Percentiles rank a stretch among this genome's conserved stretches.
Conservation (phyloP, 805 yeast genomes). For the Ogataea parapolymorpha region DNA sequence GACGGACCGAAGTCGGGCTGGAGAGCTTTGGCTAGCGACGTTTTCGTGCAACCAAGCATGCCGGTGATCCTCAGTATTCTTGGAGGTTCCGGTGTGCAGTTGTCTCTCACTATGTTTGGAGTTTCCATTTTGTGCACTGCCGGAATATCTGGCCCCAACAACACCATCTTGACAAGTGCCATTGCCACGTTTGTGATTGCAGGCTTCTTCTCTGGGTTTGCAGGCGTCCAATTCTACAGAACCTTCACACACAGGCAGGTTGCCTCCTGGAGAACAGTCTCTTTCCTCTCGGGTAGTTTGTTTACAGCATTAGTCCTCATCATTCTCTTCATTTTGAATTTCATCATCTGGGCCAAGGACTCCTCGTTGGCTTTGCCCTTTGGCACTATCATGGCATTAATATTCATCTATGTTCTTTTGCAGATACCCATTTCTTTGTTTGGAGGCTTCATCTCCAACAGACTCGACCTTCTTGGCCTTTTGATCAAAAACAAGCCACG, state of each 20-base stretch:
- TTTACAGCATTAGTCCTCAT: constrained; percentile 47
- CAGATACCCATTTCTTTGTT: constrained; percentile 71
- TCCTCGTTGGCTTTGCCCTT: constrained; percentile 78
- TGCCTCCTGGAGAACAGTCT: constrained; percentile 36
- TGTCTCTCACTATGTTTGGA: constrained; percentile 60
- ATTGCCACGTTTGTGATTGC: constrained; percentile 60
- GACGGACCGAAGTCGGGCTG: constrained; percentile 36
- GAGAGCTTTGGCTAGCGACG: constrained; percentile 53
- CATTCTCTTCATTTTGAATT: constrained; percentile 54
- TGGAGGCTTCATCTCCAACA: constrained; percentile 56
- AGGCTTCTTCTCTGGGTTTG: constrained; percentile 71
- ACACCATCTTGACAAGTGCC: constrained; percentile 61
- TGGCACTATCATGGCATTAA: constrained; percentile 61
- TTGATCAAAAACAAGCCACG: constrained; percentile 13
- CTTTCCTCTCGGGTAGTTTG: constrained; percentile 47
- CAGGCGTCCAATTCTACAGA: constrained; percentile 62
- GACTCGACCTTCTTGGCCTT: constrained; percentile 21
- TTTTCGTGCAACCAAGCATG: constrained; percentile 48
- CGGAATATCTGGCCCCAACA: constrained; percentile 58
- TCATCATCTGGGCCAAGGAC: constrained; percentile 71
- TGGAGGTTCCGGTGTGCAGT: constrained; percentile 73
- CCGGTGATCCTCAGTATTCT: constrained; percentile 51
- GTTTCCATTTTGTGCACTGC: constrained; percentile 57
- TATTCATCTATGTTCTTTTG: constrained; percentile 58
- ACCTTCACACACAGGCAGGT: constrained; percentile 43